phyloP scores from a whole-genome alignment of 176 grass and related monocot genomes.

The Saccharum spontaneum region DNA sequence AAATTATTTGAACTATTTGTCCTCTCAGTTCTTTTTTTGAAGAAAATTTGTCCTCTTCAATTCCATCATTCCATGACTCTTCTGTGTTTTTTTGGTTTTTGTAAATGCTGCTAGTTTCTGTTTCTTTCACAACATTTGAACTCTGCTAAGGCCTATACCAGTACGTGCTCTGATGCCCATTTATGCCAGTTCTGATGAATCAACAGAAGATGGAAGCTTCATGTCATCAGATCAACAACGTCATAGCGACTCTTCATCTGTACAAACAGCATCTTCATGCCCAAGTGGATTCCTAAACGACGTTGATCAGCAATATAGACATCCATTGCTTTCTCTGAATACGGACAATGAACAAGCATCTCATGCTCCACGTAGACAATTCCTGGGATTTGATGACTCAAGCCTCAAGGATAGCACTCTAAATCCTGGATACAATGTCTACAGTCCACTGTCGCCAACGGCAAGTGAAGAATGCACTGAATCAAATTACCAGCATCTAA shows the following conservation, averaged over 20 bases:
- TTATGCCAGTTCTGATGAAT: slow-evolving; percentile 35
- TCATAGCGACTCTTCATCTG: slow-evolving; percentile 22
- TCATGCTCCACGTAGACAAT: slow-evolving; percentile 21
- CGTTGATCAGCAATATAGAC: slow-evolving; percentile 22
- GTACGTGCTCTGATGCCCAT: slow-evolving; percentile 27
- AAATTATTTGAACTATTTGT: neutral
- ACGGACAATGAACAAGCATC: slow-evolving; percentile 17
- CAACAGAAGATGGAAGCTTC: slow-evolving; percentile 38
- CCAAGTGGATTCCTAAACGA: slow-evolving; percentile 48
- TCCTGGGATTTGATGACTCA: slow-evolving; percentile 33
- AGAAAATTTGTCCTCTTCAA: neutral
- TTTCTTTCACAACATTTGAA: slow-evolving; percentile 15
- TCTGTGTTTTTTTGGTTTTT: neutral
- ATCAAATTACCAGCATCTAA: slow-evolving; percentile 28
- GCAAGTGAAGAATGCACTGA: slow-evolving; percentile 29
- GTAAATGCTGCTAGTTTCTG: neutral
- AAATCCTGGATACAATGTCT: slow-evolving; percentile 29
- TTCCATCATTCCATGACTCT: neutral
- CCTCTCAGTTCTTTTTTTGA: neutral
- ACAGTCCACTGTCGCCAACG: slow-evolving; percentile 4
- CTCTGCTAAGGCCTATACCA: slow-evolving; percentile 26
- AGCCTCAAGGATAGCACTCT: slow-evolving; percentile 27
- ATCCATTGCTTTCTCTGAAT: slow-evolving; percentile 27
- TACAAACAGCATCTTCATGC: slow-evolving; percentile 47
- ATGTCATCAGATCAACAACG: slow-evolving; percentile 33